Base-by-base conservation (phyloP, 345 rosid genomes). In the Turnera subulata region DNA sequence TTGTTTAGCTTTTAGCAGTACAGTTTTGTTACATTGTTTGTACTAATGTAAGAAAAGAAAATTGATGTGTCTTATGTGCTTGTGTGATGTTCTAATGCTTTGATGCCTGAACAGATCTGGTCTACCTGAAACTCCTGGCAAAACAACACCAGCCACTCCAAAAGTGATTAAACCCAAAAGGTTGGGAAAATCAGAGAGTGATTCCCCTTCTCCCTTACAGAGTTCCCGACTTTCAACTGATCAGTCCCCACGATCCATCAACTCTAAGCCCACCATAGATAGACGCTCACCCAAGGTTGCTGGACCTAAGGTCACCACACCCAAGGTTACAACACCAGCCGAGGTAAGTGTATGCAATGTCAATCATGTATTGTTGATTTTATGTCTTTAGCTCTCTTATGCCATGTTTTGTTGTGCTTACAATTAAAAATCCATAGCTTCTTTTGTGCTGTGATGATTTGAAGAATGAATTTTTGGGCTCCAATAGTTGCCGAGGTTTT, bases 61-160 rank as follows among this genome's bases (percentile, higher is more conserved):
- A n/a, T n/a, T n/a, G n/a, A n/a, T 22, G 50, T 52, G 39, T 67
- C 54, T 53, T 59, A 19, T 62, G 59, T 52, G 49, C 20, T 61
- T 4, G 44, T 49, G 15, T 52, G 47, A 19, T 61, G 39, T 61
- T 29, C 35, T 51, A 37, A 17, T 26, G 11, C 33, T 59, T 49
- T 67, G 55, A 56, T 45, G 69, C 57, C 60, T 62, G 66, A 51
- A 54, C 85, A 93, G 99, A 84, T 75, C 90, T 62, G 71, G 81
- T 59, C 59, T 81, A 49, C 76, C 82, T 21, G 97, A 93, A 70
- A 80, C 97, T 72, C 82, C 88, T 44, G 73, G 56, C 51, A 89
- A 85, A 71, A 62, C 80, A 55, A 71, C 94, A 38, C 83, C 85
- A 4, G 87, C 87, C 32, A 81, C 91, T 65, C 86, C 97, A 5